Base-by-base conservation (phyloP, 257 asterid species). In the Hygrophila difformis region DNA sequence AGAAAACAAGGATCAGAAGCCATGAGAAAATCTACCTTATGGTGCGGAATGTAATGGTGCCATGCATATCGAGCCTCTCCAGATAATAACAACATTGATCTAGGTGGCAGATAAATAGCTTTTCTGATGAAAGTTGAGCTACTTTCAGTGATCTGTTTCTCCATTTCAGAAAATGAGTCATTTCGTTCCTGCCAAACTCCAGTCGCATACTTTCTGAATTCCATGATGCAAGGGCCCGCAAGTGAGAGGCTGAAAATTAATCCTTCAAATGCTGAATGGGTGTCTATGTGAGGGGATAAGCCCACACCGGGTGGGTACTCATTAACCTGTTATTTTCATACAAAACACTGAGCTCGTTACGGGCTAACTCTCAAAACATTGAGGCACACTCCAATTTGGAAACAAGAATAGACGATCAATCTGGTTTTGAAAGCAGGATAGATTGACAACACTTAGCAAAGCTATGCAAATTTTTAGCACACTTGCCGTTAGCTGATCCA, bases 31-130 rank as follows among this genome's bases (percentile, higher is more conserved):
- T 10, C 2, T 65, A 79, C 97, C 94, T 89, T 89, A 61, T 85
- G 98, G 55, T 89, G 98, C 24, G 98, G 98, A 73, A 89, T 89
- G 71, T 89, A 89, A 66, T 89, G 98, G 55, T 85, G 94, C 96
- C 98, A 89, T n/a, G 93, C 93, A 63, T 85, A 85, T 49, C 94
- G 81, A 19, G 88, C 94, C 73, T 89, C 96, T 41, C 82, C 87
- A 41, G 96, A 82, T 62, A 89, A 63, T 56, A 85, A 56, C 38
- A 89, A 39, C 75, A 89, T 69, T 7, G 96, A 89, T 47, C 94
- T 79, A 50, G 98, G 96, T 17, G 96, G 96, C 28, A 85, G 98
- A 80, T 75, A 79, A 37, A 89, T 65, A 51, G 96, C 91, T 51
- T 69, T 85, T 52, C 86, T 65, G 37, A 73, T 17, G 35, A 77